Conservation (phyloP, 495 filamentous ascomycete genomes). For the Penicillium silybi region DNA sequence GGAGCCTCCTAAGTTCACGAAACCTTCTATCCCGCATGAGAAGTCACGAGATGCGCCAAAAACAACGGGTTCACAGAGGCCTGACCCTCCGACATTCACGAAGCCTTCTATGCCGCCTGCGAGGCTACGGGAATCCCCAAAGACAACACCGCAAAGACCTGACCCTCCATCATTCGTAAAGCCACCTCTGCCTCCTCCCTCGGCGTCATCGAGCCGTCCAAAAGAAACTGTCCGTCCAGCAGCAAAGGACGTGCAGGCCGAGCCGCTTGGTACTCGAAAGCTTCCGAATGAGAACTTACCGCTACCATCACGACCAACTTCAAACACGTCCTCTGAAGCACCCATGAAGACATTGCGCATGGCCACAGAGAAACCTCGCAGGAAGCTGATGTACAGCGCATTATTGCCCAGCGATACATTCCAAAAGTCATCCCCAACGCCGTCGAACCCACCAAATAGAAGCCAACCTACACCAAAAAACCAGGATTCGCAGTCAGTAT, state of each 20-base stretch:
- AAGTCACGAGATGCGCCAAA: neutral
- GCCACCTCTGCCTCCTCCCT: neutral
- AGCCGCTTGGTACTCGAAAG: neutral
- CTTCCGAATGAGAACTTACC: neutral
- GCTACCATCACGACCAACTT: constrained; percentile 1
- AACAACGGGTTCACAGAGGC: neutral
- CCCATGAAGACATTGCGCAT: constrained; percentile 32
- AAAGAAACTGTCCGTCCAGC: neutral
- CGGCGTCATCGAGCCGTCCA: neutral
- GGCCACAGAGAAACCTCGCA: constrained; percentile 34
- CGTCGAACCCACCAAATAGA: constrained; percentile 6
- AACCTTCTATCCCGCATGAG: neutral
- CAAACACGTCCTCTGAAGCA: neutral
- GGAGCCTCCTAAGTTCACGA: neutral
- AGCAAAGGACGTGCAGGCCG: neutral
- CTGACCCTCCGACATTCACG: neutral
- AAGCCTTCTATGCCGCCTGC: neutral
- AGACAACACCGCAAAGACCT: neutral
- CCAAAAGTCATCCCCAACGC: constrained; percentile 6
- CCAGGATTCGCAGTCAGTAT: constrained; percentile 32
- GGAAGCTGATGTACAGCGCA: constrained; percentile 48
- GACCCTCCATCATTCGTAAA: constrained; percentile 2
- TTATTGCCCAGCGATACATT: constrained; percentile 27
- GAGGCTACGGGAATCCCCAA: neutral
- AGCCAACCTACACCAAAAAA: constrained; percentile 2